Percentiles rank a stretch among this genome's conserved stretches.
Conservation (phyloP, 1,284 basidiomycete species). For the Cutaneotrichosporon arboriforme region DNA sequence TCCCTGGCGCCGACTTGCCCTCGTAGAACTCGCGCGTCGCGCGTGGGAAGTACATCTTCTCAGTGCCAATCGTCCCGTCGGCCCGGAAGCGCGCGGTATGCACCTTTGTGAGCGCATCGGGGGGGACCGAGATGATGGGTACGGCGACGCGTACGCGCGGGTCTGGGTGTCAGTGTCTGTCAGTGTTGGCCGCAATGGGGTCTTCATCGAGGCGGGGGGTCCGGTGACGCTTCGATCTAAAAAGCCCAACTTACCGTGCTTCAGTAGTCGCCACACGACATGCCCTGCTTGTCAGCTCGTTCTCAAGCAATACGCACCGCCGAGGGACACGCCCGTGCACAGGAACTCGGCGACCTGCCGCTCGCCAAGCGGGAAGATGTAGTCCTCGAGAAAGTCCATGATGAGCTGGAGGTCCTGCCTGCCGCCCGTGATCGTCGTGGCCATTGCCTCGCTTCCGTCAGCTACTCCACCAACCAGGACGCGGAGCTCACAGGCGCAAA, state of each 20-base stretch:
- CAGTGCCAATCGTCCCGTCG: conserved; percentile 7
- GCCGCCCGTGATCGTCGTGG: conserved; percentile 13
- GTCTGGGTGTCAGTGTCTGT: too few species aligned
- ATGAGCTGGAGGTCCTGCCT: conserved; percentile 65
- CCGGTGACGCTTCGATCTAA: not conserved
- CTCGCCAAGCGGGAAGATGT: conserved; percentile 70
- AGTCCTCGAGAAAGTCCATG: conserved; percentile 71
- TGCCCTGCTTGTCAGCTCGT: conserved; percentile 9
- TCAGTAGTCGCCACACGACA: conserved; percentile 15
- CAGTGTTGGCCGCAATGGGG: too few species aligned
- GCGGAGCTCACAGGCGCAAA: conserved; percentile 50
- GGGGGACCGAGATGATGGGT: conserved; percentile 13
- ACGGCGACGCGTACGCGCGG: conserved; percentile 11
- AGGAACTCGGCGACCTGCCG: conserved; percentile 63
- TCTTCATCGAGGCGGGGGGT: too few species aligned
- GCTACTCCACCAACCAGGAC: not conserved
- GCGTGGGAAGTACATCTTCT: conserved; percentile 12
- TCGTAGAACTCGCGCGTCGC: conserved; percentile 10
- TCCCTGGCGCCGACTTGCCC: not conserved
- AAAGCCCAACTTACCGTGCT: not conserved
- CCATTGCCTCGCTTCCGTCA: conserved; percentile 6
- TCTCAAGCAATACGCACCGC: conserved; percentile 38
- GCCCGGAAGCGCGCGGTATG: conserved; percentile 8
- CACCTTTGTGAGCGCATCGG: conserved; percentile 9
- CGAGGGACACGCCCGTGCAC: conserved; percentile 52